Evolutionary conservation across 192 early-diverging fungal species (phyloP), one percentile per base, ranked within the genome.

Genomic region (Linnemannia hyalina): DNA sequence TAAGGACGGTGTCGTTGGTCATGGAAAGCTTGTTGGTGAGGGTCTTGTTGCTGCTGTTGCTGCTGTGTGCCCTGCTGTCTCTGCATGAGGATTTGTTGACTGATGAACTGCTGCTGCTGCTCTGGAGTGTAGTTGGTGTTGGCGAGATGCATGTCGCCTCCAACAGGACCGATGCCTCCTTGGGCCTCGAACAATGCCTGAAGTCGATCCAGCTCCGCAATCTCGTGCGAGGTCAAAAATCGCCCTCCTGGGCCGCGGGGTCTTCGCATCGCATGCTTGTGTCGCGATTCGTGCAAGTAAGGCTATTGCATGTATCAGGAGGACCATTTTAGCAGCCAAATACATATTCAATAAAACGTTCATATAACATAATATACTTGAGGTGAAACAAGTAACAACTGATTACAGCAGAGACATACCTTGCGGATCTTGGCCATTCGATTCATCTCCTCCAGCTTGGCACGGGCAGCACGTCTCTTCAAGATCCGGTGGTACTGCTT

Each of bases 271-370:
- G 98, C 98, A 87, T 99, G 98, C 63, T 94, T 94, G 74, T 99
- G 98, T 72, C 98, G 93, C 35, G 96, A 97, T 84, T 99, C 98
- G 89, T 99, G 98, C 70, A 98, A 89, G 89, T 99, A 99, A 11
- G 95, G 96, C 92, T 95, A 72, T 9, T 20, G 35, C 32, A 32
- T 41, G 60, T 29, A 32, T 9, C 3, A 6, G 7, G 6, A 26
- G 57, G n/a, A n/a, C 57, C 55, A 65, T 15, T 0, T 65, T 32
- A 65, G 29, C 49, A 10, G n/a, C 23, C 10, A 46, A 46, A 13
- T 44, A 44, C 42, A 46, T 1, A 11, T 3, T 46, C 44, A 46
- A 46, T 6, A 40, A 40, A 3, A 40, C 6, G 6, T 40, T 40
- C 23, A 60, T 26, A n/a, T 4, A 60, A 60, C 26, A 23, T 9